Base-by-base conservation (phyloP, 768 basidiomycete species). In the Tylopilus felleus region DNA sequence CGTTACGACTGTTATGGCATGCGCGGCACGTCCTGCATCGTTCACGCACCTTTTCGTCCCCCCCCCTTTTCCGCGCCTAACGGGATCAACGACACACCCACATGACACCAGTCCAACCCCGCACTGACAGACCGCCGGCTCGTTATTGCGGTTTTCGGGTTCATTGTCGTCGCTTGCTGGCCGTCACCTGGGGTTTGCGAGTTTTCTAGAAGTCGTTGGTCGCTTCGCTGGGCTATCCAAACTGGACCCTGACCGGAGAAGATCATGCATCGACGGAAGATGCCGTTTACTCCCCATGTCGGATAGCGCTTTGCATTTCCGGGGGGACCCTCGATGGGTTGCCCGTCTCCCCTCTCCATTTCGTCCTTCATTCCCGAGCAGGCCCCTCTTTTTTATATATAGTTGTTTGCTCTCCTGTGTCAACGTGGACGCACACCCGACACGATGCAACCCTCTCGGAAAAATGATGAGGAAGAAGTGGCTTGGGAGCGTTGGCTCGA, bases 1-100 rank as follows among this genome's bases (percentile, higher is more conserved):
- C 19, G 51, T 49, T 50, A 50, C 52, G 61, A 64, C 14, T 1
- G 1, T 60, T 63, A 57, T 60, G 58, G 51, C 61, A 63, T 60
- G 17, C 29, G 17, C 19, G 40, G 27, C 22, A 33, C 38, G 49
- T 38, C 19, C 31, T 28, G 3, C 41, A 47, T 38, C 49, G 38
- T 44, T 36, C 48, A 23, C 42, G 31, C 52, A 36, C 39, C 48
- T n/a, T 35, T 14, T 4, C 35, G 39, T 28, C 42, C 45, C 21
- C 22, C 35, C 42, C 45, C 21, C 22, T 46, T 49, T 40, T 35
- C 40, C 38, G 28, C 49, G 36, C 36, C 36, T 59, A 35, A 52
- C 48, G 29, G 39, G 51, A 62, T 55, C 36, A 38, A 29, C 19
- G 21, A 51, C 13, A 36, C 36, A 36, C 5, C n/a, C n/a, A 14